These are phyloP conservation scores for Mucor saturninus DNA, from an alignment of 371 early-diverging fungal genomes.

Conservation along the genomic window DNA sequence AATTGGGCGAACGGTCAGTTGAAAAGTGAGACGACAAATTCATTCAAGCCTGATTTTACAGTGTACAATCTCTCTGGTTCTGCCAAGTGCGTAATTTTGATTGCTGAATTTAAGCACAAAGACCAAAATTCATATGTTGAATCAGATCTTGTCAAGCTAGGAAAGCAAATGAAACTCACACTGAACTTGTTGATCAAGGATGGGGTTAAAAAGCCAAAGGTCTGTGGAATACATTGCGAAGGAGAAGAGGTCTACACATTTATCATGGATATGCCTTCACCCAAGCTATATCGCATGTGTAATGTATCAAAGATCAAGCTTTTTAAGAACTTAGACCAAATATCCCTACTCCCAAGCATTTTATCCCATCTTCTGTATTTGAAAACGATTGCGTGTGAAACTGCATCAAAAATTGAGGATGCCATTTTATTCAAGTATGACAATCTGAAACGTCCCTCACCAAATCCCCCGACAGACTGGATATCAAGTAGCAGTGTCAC, in stretches of 20 bases:
- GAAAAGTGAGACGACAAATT: neutral
- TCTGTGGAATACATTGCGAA: slow-evolving; percentile 27
- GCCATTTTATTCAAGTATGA: slow-evolving; percentile 10
- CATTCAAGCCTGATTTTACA: slow-evolving; percentile 17
- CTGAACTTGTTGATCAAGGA: slow-evolving; percentile 18
- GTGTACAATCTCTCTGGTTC: slow-evolving; percentile 19
- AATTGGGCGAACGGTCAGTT: slow-evolving; percentile 25
- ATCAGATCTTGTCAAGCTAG: slow-evolving; percentile 23
- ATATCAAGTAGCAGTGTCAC: slow-evolving; percentile 9
- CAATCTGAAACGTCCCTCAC: slow-evolving; percentile 21
- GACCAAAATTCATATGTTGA: slow-evolving; percentile 20
- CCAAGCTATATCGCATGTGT: slow-evolving; percentile 25
- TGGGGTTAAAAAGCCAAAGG: slow-evolving; percentile 13
- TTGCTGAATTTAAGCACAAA: slow-evolving; percentile 19
- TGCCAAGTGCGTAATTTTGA: slow-evolving; percentile 7
- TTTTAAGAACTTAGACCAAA: slow-evolving; percentile 22
- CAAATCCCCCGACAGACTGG: slow-evolving; percentile 12
- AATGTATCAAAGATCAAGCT: slow-evolving; percentile 17
- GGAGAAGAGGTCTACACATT: slow-evolving; percentile 16
- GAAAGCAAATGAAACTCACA: slow-evolving; percentile 17
- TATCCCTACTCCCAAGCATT: slow-evolving; percentile 20
- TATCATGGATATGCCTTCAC: slow-evolving; percentile 21
- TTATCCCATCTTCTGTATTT: slow-evolving; percentile 22
- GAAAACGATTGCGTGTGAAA: slow-evolving; percentile 17
- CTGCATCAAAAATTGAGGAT: slow-evolving; percentile 22